Conservation (phyloP, 2,329 filamentous ascomycete species). For the Aspergillus sp. region DNA sequence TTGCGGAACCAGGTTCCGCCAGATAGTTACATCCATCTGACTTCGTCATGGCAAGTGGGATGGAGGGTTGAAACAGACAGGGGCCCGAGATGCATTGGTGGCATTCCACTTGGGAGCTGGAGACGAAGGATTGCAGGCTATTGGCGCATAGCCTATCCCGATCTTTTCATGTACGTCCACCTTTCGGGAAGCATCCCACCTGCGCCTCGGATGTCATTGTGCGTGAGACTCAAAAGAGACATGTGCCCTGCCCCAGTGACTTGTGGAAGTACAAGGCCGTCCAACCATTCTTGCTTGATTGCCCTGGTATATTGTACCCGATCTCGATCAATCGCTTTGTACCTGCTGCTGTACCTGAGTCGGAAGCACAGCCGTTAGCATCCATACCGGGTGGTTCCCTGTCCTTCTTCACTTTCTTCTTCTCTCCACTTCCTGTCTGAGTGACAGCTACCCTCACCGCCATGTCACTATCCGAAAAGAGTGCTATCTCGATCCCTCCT, state of each 20-base stretch:
- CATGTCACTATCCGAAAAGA: conserved; percentile 18
- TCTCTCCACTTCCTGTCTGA: not conserved
- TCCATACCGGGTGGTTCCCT: not conserved
- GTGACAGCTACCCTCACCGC: not conserved
- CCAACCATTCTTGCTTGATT: conserved; percentile 5
- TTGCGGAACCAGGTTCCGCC: conserved; percentile 7
- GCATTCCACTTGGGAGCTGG: not conserved
- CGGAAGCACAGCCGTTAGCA: not conserved
- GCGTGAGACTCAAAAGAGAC: conserved; percentile 18
- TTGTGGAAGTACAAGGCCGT: conserved; percentile 1
- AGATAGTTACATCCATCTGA: conserved; percentile 7
- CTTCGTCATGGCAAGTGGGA: not conserved
- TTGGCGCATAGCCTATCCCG: not conserved
- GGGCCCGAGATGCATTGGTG: not conserved
- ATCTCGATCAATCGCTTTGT: not conserved
- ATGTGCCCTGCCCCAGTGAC: conserved; percentile 9
- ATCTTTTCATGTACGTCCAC: conserved; percentile 17
- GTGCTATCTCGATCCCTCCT: conserved; percentile 15
- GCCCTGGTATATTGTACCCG: not conserved
- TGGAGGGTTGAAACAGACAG: not conserved
- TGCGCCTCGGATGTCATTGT: conserved; percentile 15
- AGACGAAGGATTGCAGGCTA: conserved; percentile 3
- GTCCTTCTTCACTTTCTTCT: not conserved
- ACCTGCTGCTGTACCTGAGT: not conserved
- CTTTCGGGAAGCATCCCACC: conserved; percentile 14